Conservation (phyloP, 495 filamentous ascomycete genomes). For the Acidomyces sp. region DNA sequence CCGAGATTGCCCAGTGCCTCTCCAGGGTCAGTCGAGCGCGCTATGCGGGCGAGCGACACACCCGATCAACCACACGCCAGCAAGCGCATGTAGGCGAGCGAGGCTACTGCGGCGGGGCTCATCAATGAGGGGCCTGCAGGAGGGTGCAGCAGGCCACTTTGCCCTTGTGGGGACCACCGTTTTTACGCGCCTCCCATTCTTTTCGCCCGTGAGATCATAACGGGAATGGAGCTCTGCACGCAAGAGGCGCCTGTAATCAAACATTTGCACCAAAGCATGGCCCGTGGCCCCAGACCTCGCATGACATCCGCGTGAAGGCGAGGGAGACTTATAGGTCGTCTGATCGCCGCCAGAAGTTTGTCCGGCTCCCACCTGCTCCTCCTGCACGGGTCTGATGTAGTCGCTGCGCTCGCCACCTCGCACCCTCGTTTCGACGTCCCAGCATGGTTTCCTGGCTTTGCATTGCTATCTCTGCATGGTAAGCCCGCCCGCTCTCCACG, state of each 20-base stretch:
- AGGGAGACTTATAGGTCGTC: slow-evolving; percentile 15
- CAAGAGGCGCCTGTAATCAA: slow-evolving; percentile 12
- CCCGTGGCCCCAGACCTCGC: slow-evolving; percentile 14
- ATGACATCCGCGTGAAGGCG: slow-evolving; percentile 18
- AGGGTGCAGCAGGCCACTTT: too few species aligned
- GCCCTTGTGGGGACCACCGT: neutral
- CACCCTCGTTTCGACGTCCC: slow-evolving; percentile 15
- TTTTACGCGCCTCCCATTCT: slow-evolving; percentile 6
- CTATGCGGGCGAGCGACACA: too few species aligned
- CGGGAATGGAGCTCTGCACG: slow-evolving; percentile 17
- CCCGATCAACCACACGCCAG: too few species aligned
- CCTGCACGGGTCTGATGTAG: slow-evolving; percentile 9
- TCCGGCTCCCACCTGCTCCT: slow-evolving; percentile 3
- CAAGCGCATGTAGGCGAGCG: too few species aligned
- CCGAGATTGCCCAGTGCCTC: too few species aligned
- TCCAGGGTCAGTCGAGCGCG: too few species aligned
- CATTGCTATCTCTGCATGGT: slow-evolving; percentile 18
- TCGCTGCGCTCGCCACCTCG: slow-evolving; percentile 3
- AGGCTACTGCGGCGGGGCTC: too few species aligned
- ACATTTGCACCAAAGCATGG: slow-evolving; percentile 15
- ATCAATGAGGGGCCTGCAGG: too few species aligned
- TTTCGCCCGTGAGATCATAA: slow-evolving; percentile 15
- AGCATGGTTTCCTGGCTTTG: slow-evolving; percentile 21
- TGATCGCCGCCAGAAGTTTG: slow-evolving; percentile 8
- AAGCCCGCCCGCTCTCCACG: too few species aligned